Evolutionary conservation across 441 rosid species (phyloP), one percentile per base, ranked within the genome.

Genomic region (Omphalea diandra): DNA sequence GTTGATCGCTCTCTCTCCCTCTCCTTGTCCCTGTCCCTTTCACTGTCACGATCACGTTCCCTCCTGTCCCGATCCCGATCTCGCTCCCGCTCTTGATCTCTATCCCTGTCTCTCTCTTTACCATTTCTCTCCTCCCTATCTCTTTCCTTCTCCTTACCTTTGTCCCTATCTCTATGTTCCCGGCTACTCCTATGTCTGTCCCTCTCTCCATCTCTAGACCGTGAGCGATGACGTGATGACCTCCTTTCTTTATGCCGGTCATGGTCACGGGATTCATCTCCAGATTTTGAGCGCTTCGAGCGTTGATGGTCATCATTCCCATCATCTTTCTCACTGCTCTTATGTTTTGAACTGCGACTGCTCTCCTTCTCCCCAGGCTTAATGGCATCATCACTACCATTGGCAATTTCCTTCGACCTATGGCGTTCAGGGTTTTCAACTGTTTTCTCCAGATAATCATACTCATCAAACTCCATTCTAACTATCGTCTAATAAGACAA

Each of bases 401-500:
- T 93, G 2, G 56, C 84, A 75, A 68, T 64, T 71, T 83, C 95
- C 79, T 84, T 91, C 67, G 54, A 78, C 69, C 83, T 79, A 38
- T 68, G 73, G 0, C 69, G 72, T 62, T 85, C 88, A 7, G 90
- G 87, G 67, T 89, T 93, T 57, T 96, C 99, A 81, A 93, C 98
- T 0, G 83, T 85, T 76, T 89, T 90, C 88, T 93, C 98, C 76
- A 93, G 75, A 83, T 96, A 96, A 44, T 96, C 98, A 61, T 93
- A 93, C 86, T 91, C 99, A 78, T 96, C 99, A 73, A 93, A 96
- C 70, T 96, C 99, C 98, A 94, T 91, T 46, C 35, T 55, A 27
- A 55, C 54, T 35, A 46, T 15, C 63, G 38, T 61, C 66, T 27
- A 63, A 22, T 26, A 29, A 62, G 67, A 70, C 31, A 59, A 33